phyloP scores from a whole-genome alignment of 768 basidiomycete genomes.

The Leccinellum rugosiceps region DNA sequence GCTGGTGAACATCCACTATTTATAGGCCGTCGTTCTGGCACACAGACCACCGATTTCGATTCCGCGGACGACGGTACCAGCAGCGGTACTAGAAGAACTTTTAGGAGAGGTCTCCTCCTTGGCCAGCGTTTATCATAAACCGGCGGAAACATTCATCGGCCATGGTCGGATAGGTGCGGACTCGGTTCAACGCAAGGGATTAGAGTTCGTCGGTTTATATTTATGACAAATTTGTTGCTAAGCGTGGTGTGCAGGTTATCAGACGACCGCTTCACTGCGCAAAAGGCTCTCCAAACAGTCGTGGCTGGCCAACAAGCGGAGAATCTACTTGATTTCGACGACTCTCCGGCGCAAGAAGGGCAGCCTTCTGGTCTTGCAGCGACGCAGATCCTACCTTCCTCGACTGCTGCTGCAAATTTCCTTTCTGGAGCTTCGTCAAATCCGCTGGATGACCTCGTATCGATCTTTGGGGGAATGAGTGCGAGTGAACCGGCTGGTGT shows the following conservation, averaged over 20 bases:
- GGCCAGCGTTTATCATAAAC: slow-evolving; percentile 97
- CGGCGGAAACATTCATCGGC: slow-evolving; percentile 92
- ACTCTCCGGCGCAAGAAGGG: slow-evolving; percentile 52
- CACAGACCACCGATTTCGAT: slow-evolving; percentile 91
- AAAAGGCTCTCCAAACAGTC: slow-evolving; percentile 89
- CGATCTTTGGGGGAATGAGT: slow-evolving; percentile 72
- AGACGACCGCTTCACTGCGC: slow-evolving; percentile 69
- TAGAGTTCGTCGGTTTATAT: slow-evolving; percentile 45
- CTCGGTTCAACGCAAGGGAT: slow-evolving; percentile 60
- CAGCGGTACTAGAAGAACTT: slow-evolving; percentile 86
- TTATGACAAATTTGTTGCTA: background rate
- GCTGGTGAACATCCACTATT: background rate
- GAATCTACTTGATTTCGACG: slow-evolving; percentile 93
- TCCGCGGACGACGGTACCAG: slow-evolving; percentile 85
- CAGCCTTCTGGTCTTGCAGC: slow-evolving; percentile 75
- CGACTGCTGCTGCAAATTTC: slow-evolving; percentile 71
- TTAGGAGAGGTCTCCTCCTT: slow-evolving; percentile 85
- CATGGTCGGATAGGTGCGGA: slow-evolving; percentile 86
- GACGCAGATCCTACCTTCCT: slow-evolving; percentile 66
- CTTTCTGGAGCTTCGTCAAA: slow-evolving; percentile 81
- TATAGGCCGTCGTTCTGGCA: slow-evolving; percentile 81
- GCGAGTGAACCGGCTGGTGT: slow-evolving; percentile 20
- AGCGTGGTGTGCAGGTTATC: slow-evolving; percentile 37
- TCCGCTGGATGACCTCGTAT: slow-evolving; percentile 90
- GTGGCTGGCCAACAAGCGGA: slow-evolving; percentile 90